phyloP scores from a whole-genome alignment of 1,139 yeast species.

The Arxiozyma heterogenica region DNA sequence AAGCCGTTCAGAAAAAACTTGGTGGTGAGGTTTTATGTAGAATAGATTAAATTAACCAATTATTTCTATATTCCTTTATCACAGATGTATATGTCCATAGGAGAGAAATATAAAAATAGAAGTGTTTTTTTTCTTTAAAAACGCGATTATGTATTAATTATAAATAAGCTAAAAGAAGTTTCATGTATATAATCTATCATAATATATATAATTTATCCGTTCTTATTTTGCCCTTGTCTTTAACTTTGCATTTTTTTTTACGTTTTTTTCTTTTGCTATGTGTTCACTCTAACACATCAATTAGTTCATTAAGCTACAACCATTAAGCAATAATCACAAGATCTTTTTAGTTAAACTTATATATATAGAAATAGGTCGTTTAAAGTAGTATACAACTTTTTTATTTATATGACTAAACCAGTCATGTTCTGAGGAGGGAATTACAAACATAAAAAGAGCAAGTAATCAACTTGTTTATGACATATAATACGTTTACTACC shows the following conservation, averaged over 20 bases:
- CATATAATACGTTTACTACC: neutral
- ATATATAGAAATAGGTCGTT: neutral
- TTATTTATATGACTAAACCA: too few relatives aligned
- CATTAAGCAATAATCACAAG: neutral
- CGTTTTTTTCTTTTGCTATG: neutral
- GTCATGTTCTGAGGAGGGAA: neutral
- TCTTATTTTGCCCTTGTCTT: neutral
- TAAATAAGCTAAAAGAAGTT: neutral
- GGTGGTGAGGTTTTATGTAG: conserved; percentile 81
- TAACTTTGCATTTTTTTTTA: too few relatives aligned
- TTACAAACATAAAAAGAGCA: too few relatives aligned
- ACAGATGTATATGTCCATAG: neutral
- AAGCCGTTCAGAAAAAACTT: conserved; percentile 67
- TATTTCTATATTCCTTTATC: neutral
- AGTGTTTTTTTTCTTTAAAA: too few relatives aligned
- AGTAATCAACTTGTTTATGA: neutral
- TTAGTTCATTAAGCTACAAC: too few relatives aligned
- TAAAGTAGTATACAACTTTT: neutral
- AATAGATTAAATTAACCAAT: conserved; percentile 35
- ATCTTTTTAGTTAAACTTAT: too few relatives aligned
- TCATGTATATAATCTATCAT: neutral
- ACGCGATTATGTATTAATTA: neutral
- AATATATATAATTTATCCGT: too few relatives aligned
- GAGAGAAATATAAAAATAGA: neutral
- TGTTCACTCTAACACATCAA: neutral